Evolutionary conservation across 208 protist species (phyloP).

Genomic region (Balamuthia mandrillaris): DNA sequence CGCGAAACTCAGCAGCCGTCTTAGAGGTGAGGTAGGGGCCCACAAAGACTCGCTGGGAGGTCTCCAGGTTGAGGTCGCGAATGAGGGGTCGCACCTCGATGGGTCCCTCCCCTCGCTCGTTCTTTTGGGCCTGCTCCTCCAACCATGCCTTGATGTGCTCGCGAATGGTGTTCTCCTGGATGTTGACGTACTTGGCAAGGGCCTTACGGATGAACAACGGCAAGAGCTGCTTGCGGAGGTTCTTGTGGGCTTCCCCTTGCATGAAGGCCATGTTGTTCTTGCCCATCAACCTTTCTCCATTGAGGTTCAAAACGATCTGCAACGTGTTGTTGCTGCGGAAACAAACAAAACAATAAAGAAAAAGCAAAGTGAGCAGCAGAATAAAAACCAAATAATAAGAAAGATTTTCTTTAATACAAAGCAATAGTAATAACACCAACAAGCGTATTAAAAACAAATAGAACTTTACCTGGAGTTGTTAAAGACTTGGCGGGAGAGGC

Average conservation of each 20-base stretch:
- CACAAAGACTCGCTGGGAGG: slow-evolving; percentile 86
- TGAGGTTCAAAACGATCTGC: slow-evolving; percentile 41
- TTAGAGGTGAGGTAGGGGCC: slow-evolving; percentile 81
- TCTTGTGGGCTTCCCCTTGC: slow-evolving; percentile 55
- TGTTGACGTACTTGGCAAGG: slow-evolving; percentile 59
- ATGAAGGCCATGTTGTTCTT: slow-evolving; percentile 65
- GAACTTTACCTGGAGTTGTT: too few species aligned
- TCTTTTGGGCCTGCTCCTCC: not conserved
- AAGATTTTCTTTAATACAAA: too few species aligned
- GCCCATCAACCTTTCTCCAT: slow-evolving; percentile 40
- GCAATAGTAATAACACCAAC: too few species aligned
- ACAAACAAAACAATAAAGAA: too few species aligned
- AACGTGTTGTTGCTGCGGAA: slow-evolving; percentile 34
- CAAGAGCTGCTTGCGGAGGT: slow-evolving; percentile 62
- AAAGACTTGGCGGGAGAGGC: too few species aligned
- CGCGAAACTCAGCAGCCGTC: slow-evolving; percentile 75
- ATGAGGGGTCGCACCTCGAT: slow-evolving; percentile 36
- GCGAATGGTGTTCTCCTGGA: slow-evolving; percentile 54
- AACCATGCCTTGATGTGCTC: slow-evolving; percentile 42
- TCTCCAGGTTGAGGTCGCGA: slow-evolving; percentile 85
- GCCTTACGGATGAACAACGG: slow-evolving; percentile 64
- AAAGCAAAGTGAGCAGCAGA: not conserved
- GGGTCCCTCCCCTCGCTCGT: not conserved
- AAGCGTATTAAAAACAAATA: too few species aligned
- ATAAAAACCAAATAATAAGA: too few species aligned